Base-by-base conservation (phyloP, 768 basidiomycete species). In the Collybia nuda region DNA sequence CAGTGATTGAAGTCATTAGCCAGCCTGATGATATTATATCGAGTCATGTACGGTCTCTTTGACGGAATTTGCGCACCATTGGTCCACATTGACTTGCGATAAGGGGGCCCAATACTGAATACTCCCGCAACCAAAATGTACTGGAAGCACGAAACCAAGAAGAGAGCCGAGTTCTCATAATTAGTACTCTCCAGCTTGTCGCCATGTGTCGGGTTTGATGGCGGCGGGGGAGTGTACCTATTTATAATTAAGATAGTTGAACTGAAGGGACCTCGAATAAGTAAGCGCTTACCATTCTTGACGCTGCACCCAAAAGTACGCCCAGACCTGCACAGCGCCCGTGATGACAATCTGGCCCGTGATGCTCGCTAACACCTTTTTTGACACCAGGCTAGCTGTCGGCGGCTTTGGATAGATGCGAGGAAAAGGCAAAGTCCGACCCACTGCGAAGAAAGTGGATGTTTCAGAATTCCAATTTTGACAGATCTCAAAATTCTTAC, bases 21-120 rank as follows among this genome's bases (percentile, higher is more conserved):
- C 86, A 85, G 29, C 79, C 93, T 96, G 60, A 36, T 44, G 42
- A 36, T 44, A 41, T 48, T 32, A n/a, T 46, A 47, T 12, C 19
- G 19, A 6, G 35, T 47, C 49, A 32, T 44, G 54, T 22, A 35
- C 29, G 14, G 26, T 24, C 44, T 35, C 29, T 2, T 12, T 32
- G 14, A 47, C 29, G 24, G 40, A 35, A 17, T 38, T 18, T 40
- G 63, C 84, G 49, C 63, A 95, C 95, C 83, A 62, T 99, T 99
- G 14, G 94, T 91, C 83, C 89, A 93, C 79, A 98, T 90, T 21
- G 93, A 80, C 67, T 91, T 89, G 44, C 97, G 83, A 67, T 96
- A 99, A 3, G 97, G 97, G 2, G 95, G 95, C 0, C 97, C 97
- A 57, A 98, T 97, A 65, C 92, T 96, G 72, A 98, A 99, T 0